These are phyloP conservation scores for Bryoerythrophyllum caledonicum DNA, from an alignment of 225 moss, liverwort and hornwort species.

Conservation along the genomic window DNA sequence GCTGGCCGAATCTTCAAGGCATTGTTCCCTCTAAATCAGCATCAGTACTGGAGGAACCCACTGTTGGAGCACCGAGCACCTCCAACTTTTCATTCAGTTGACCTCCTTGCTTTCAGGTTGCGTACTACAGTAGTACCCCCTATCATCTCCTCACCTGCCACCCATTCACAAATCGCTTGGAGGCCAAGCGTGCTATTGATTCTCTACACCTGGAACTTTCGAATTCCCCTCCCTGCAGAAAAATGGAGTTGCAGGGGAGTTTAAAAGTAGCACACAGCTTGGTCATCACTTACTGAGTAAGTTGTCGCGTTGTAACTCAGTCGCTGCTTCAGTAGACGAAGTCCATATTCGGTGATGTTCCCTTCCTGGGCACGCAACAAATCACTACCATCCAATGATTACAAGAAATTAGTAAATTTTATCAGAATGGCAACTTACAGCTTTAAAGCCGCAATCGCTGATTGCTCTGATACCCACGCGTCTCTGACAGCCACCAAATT, in stretches of 20 bases:
- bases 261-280: too few species aligned
- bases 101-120: neutral
- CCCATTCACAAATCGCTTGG: neutral
- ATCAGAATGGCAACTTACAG: neutral
- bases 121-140: neutral
- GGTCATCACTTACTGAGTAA: neutral
- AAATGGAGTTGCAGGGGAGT: neutral
- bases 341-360: neutral
- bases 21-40: neutral
- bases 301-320: neutral
- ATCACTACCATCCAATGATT: neutral
- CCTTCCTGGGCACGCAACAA: conserved; percentile 11
- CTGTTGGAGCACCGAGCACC: conserved; percentile 13
- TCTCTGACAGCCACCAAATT: neutral
- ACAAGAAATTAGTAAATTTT: neutral
- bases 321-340: neutral
- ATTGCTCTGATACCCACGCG: neutral
- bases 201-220: conserved; percentile 12
- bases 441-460: neutral
- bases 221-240: neutral
- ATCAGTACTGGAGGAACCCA: neutral
- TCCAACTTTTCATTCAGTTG: neutral
- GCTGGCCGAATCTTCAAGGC: neutral
- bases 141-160: neutral
- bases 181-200: conserved; percentile 9